These are phyloP conservation scores for Stipa capillata DNA, from an alignment of 176 grass and related monocot genomes.

Conservation along the genomic window DNA sequence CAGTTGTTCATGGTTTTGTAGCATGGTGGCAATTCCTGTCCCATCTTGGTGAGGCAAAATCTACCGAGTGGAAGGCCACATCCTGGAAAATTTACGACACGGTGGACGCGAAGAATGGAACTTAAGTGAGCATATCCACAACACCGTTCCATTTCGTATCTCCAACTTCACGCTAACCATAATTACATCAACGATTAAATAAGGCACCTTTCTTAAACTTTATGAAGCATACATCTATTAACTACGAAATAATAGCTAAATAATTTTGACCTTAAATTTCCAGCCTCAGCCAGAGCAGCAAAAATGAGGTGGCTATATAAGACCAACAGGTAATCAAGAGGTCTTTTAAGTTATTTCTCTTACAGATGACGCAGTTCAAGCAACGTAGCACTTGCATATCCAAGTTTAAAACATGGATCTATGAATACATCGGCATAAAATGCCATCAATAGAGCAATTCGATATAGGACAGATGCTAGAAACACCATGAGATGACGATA, in stretches of 20 bases:
- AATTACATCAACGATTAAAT: not conserved
- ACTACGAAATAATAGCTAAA: not conserved
- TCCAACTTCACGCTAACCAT: not conserved
- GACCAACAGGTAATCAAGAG: not conserved
- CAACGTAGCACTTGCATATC: constrained; percentile 16
- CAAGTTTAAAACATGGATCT: constrained; percentile 15
- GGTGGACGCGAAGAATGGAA: no score
- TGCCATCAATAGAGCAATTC: not conserved
- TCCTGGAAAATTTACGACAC: no score
- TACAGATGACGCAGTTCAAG: constrained; percentile 16
- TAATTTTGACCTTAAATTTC: not conserved
- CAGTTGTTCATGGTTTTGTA: not conserved
- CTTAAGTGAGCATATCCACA: no score
- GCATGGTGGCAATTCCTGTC: not conserved
- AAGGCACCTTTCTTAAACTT: no score
- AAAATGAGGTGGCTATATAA: constrained; percentile 1
- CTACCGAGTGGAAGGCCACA: no score
- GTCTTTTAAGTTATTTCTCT: constrained; percentile 27
- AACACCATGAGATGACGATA: not conserved
- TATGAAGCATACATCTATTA: not conserved
- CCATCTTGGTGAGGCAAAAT: not conserved
- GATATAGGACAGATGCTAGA: not conserved
- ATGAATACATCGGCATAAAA: constrained; percentile 25
- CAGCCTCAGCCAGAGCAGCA: not conserved
- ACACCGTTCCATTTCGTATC: not conserved